Evolutionary conservation across 768 basidiomycete genomes (phyloP).

Genomic region (Lactifluus rugatus): DNA sequence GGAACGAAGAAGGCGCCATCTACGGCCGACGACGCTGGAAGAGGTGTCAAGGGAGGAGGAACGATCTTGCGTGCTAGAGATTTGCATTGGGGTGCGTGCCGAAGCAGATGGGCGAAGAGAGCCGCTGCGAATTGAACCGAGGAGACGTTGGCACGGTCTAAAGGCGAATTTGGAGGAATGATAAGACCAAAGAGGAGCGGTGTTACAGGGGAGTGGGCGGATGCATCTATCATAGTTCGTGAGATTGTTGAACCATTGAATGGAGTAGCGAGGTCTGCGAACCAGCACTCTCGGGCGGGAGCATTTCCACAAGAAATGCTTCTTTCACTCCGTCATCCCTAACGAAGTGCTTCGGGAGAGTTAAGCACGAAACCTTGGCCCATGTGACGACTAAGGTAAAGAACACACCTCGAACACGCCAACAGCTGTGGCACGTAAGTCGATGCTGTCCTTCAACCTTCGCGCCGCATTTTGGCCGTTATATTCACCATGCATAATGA

Average conservation of each 20-base stretch:
- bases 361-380: conserved; percentile 5
- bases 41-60: conserved; percentile 30
- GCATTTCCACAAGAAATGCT: conserved; percentile 64
- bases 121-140: conserved; percentile 67
- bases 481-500: conserved; percentile 83
- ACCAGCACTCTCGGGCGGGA: conserved; percentile 41
- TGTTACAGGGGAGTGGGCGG: conserved; percentile 41
- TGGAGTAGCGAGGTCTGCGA: conserved; percentile 21
- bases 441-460: conserved; percentile 55
- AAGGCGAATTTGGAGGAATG: conserved; percentile 48
- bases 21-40: conserved; percentile 25
- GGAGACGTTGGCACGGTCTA: conserved; percentile 46
- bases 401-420: conserved; percentile 69
- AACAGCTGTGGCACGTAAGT: conserved; percentile 67
- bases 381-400: not conserved
- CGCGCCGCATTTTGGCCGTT: conserved; percentile 51
- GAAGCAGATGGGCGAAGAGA: conserved; percentile 72
- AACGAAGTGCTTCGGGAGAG: conserved; percentile 53
- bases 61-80: conserved; percentile 52
- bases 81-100: conserved; percentile 57
- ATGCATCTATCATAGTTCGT: conserved; percentile 17
- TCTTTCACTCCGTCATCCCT: conserved; percentile 60
- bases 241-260: conserved; percentile 24
- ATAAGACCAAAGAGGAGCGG: conserved; percentile 64
- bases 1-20: conserved; percentile 61